phyloP scores from a whole-genome alignment of 2,329 filamentous ascomycete species.

The Colletotrichum viniferum region DNA sequence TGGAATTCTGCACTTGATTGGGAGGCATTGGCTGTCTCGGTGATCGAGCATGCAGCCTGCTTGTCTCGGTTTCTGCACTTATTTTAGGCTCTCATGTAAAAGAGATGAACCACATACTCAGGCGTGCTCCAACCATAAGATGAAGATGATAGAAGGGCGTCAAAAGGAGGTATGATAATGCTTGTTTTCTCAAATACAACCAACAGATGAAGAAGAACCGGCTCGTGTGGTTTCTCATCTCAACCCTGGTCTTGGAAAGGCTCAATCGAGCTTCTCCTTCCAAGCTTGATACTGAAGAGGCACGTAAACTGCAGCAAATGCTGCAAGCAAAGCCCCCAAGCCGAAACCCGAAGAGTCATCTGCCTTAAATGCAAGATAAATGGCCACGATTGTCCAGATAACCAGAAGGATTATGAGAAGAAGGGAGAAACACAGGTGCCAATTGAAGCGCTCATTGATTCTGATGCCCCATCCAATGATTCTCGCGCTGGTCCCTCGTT shows the following conservation, averaged over 20 bases:
- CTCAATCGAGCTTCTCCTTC: background rate
- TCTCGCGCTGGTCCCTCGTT: no score
- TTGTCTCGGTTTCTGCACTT: background rate
- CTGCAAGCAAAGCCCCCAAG: background rate
- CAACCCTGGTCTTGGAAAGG: background rate
- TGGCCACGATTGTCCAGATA: background rate
- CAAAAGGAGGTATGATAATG: background rate
- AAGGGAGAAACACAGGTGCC: background rate
- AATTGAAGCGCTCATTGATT: background rate
- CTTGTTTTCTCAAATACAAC: no score
- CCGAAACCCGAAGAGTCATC: background rate
- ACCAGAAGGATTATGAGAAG: background rate
- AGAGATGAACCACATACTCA: background rate
- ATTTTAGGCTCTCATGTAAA: background rate
- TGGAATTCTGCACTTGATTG: background rate
- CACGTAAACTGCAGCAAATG: background rate
- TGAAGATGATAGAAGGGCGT: background rate
- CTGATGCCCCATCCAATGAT: background rate
- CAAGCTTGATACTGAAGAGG: background rate
- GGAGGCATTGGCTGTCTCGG: background rate
- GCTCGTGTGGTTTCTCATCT: background rate
- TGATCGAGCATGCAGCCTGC: background rate
- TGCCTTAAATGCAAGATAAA: background rate
- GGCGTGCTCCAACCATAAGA: background rate
- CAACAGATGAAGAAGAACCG: background rate